These are phyloP conservation scores for Rhizophagus clarus DNA, from an alignment of 192 early-diverging fungal genomes.

Conservation along the genomic window DNA sequence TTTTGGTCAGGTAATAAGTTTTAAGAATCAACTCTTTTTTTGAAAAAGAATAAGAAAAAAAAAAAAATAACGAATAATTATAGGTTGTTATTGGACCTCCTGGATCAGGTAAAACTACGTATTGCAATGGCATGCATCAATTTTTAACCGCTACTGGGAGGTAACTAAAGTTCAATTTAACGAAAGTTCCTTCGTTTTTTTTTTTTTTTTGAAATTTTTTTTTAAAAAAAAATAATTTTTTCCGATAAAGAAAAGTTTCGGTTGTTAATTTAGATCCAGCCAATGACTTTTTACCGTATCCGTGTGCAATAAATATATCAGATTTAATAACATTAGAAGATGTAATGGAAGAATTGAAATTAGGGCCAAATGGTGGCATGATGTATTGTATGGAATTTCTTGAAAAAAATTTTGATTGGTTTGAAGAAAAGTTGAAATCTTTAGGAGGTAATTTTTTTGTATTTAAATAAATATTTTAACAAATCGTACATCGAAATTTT, in stretches of 20 bases:
- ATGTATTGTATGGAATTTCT: conserved; percentile 97
- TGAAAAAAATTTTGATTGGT: conserved; percentile 90
- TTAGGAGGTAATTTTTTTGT: conserved; percentile 39
- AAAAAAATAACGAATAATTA: background rate
- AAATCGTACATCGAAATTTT: background rate
- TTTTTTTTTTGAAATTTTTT: conserved; percentile 4
- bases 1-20: conserved; percentile 33
- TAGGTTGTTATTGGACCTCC: conserved; percentile 95
- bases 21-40: too few relatives aligned
- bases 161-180: conserved; percentile 30
- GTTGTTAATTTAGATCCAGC: conserved; percentile 98
- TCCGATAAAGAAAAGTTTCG: conserved; percentile 62
- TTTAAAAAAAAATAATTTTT: background rate
- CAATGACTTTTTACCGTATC: conserved; percentile 87
- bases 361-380: conserved; percentile 96
- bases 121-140: conserved; percentile 88
- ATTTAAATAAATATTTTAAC: background rate
- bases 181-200: background rate
- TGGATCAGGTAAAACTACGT: conserved; percentile 95
- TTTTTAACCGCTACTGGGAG: conserved; percentile 79
- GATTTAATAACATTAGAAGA: conserved; percentile 94
- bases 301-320: conserved; percentile 78
- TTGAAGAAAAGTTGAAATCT: conserved; percentile 72
- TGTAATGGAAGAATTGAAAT: conserved; percentile 84
- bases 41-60: too few relatives aligned